These are phyloP conservation scores for Fusarium sarcochroum DNA, from an alignment of 2,329 filamentous ascomycete genomes.

Conservation along the genomic window DNA sequence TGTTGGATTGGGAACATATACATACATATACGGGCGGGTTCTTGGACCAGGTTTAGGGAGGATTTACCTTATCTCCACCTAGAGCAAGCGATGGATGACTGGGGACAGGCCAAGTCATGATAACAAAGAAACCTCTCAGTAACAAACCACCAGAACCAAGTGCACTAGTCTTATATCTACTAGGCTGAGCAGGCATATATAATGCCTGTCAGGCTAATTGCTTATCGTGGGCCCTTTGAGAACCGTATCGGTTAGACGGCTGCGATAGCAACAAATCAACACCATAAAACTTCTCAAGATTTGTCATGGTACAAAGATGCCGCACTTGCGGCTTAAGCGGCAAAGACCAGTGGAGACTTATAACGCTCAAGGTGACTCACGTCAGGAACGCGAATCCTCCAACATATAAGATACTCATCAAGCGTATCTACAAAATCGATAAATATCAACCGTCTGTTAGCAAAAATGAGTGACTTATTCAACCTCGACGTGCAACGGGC, in stretches of 20 bases:
- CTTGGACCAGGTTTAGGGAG: slow-evolving; percentile 3
- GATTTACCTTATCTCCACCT: slow-evolving; percentile 8
- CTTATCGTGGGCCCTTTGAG: background rate
- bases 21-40: slow-evolving; percentile 19
- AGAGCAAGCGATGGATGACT: slow-evolving; percentile 1
- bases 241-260: background rate
- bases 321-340: slow-evolving; percentile 35
- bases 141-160: background rate
- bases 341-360: slow-evolving; percentile 21
- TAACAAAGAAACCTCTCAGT: background rate
- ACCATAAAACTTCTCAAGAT: slow-evolving; percentile 9
- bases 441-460: background rate
- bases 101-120: background rate
- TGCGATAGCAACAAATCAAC: slow-evolving; percentile 7
- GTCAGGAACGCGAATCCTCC: background rate
- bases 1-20: slow-evolving; percentile 28
- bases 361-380: slow-evolving; percentile 3
- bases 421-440: background rate
- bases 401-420: background rate
- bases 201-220: background rate
- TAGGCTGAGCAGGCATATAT: background rate
- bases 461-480: slow-evolving; percentile 48
- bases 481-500: slow-evolving; percentile 42
- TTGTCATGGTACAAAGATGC: slow-evolving; percentile 5
- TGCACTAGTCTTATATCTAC: background rate